Conservation (phyloP, 1,139 yeast species). For the Trichomonascaceae sp. region DNA sequence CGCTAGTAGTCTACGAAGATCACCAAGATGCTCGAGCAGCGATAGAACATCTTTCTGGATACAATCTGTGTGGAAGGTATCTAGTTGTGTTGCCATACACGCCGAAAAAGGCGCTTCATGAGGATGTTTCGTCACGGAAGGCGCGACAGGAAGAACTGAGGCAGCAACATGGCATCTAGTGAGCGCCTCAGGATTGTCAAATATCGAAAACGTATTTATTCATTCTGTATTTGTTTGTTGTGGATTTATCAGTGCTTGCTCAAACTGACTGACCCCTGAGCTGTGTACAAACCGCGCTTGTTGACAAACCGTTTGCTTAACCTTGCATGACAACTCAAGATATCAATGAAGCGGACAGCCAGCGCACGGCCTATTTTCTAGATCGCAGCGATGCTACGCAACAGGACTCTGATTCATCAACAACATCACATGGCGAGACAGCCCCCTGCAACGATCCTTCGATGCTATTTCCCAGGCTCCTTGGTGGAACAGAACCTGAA, state of each 20-base stretch:
- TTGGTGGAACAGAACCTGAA: constrained; percentile 28
- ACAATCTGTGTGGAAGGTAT: constrained; percentile 47
- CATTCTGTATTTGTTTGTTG: not conserved
- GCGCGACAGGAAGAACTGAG: constrained; percentile 18
- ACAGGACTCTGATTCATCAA: too few species aligned
- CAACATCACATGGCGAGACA: too few species aligned
- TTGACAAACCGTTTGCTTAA: too few species aligned
- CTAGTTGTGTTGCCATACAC: constrained; percentile 37
- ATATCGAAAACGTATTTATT: too few species aligned
- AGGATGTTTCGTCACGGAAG: constrained; percentile 16
- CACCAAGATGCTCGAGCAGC: constrained; percentile 38
- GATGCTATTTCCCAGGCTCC: constrained; percentile 27
- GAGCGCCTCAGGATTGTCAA: too few species aligned
- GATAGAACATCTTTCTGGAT: constrained; percentile 43
- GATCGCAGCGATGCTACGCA: constrained; percentile 7
- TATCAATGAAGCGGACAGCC: constrained; percentile 3
- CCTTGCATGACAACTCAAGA: too few species aligned
- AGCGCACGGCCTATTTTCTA: constrained; percentile 9
- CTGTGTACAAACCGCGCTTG: too few species aligned
- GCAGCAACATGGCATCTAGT: constrained; percentile 16
- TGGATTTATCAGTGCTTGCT: not conserved
- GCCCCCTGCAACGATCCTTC: constrained; percentile 4
- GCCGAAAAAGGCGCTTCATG: constrained; percentile 25
- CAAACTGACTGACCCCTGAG: too few species aligned
- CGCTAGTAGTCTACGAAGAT: constrained; percentile 43